Percentiles rank a stretch among this genome's conserved stretches.
Evolutionary conservation across 179 eudicot genomes (phyloP).

Genomic region (Heliamphora ciliata): DNA sequence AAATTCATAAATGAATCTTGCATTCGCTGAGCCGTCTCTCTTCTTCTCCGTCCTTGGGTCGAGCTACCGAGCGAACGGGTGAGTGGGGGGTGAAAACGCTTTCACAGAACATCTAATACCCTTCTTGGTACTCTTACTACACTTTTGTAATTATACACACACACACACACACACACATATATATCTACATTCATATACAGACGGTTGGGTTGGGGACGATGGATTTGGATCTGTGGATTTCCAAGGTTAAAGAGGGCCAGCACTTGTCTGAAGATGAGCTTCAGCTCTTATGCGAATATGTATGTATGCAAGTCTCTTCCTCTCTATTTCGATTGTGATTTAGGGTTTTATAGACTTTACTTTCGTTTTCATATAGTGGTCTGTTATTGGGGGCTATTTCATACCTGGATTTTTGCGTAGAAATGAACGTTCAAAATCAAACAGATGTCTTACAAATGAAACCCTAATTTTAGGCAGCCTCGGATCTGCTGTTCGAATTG

Average conservation of each 20-base stretch:
- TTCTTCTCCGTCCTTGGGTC: conserved; percentile 12
- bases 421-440: neutral
- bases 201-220: conserved; percentile 19
- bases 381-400: neutral
- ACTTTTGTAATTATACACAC: neutral
- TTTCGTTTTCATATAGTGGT: neutral
- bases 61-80: neutral
- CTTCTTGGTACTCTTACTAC: neutral
- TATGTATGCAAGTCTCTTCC: conserved; percentile 20
- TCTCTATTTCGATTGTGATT: neutral
- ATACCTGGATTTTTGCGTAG: neutral
- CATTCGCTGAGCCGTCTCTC: neutral
- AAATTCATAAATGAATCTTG: neutral
- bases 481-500: neutral
- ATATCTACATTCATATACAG: neutral
- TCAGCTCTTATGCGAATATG: conserved; percentile 81
- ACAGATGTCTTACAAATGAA: neutral
- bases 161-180: neutral
- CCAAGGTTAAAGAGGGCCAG: conserved; percentile 76
- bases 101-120: neutral
- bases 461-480: neutral
- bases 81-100: neutral
- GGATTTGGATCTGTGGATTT: conserved; percentile 88
- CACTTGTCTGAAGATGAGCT: conserved; percentile 86
- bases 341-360: neutral